phyloP scores from a whole-genome alignment of 805 yeast genomes.

The Danielia reshetovae region DNA sequence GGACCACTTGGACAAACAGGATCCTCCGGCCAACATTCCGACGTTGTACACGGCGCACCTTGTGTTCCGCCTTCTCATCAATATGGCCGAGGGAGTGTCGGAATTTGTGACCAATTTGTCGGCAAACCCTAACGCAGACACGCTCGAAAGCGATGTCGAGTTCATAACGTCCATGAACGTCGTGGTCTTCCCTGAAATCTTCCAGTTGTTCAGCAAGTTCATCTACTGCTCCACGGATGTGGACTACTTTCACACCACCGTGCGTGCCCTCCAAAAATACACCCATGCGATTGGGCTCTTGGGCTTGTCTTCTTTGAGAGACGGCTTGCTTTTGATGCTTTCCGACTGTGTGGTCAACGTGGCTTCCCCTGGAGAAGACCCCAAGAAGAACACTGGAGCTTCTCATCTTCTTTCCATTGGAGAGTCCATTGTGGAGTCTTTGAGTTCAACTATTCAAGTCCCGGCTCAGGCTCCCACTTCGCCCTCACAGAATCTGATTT shows the following conservation, averaged over 20 bases:
- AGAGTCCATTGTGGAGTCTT: conserved; percentile 49
- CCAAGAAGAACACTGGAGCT: conserved; percentile 4
- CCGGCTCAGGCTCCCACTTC: conserved; percentile 1
- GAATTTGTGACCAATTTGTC: conserved; percentile 45
- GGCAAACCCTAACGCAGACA: conserved; percentile 17
- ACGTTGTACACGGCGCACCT: conserved; percentile 56
- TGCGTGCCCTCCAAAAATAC: conserved; percentile 73
- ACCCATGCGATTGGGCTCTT: conserved; percentile 81
- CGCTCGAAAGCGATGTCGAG: conserved; percentile 32
- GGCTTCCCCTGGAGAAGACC: background rate
- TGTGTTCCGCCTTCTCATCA: conserved; percentile 48
- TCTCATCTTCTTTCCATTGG: conserved; percentile 40
- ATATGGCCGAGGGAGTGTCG: conserved; percentile 68
- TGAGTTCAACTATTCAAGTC: conserved; percentile 40
- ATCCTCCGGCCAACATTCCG: conserved; percentile 64
- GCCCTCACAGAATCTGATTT: background rate
- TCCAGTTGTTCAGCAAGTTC: conserved; percentile 32
- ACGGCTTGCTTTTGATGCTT: conserved; percentile 37
- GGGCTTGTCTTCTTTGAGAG: conserved; percentile 53
- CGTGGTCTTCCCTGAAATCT: conserved; percentile 23
- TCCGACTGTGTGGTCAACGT: conserved; percentile 32
- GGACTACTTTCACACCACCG: conserved; percentile 61
- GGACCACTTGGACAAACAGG: conserved; percentile 76
- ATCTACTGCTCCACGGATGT: conserved; percentile 66
- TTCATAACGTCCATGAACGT: conserved; percentile 32